phyloP scores from a whole-genome alignment of 805 yeast genomes.

The Sungouiella thailandica region DNA sequence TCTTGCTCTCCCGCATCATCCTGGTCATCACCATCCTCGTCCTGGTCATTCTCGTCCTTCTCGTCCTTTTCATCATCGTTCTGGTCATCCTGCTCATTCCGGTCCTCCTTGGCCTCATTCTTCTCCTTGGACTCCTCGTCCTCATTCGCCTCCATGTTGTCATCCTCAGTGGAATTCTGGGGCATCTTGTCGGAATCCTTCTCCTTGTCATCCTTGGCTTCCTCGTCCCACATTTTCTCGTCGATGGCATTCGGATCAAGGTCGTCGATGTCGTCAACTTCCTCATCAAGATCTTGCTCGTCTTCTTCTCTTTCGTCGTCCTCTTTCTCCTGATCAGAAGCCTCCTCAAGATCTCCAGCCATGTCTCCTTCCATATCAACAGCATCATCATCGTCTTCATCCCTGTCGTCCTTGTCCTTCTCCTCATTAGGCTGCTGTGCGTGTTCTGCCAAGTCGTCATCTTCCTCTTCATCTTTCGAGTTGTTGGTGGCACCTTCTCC shows the following conservation, averaged over 20 bases:
- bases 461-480: slow-evolving; percentile 83
- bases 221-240: slow-evolving; percentile 98
- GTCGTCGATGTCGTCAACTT: slow-evolving; percentile 83
- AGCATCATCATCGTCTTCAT: slow-evolving; percentile 75
- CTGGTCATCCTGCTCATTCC: slow-evolving; percentile 26
- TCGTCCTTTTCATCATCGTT: slow-evolving; percentile 31
- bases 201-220: slow-evolving; percentile 70
- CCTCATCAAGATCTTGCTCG: slow-evolving; percentile 74
- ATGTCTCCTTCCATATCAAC: slow-evolving; percentile 94
- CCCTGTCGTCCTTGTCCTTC: slow-evolving; percentile 54
- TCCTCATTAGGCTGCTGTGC: slow-evolving; percentile 74
- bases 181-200: slow-evolving; percentile 74
- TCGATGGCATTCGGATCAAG: slow-evolving; percentile 92
- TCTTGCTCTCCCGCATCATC: slow-evolving; percentile 82
- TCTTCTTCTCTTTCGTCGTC: slow-evolving; percentile 41
- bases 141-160: slow-evolving; percentile 43
- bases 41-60: slow-evolving; percentile 40
- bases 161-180: slow-evolving; percentile 47
- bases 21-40: slow-evolving; percentile 54
- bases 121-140: slow-evolving; percentile 41
- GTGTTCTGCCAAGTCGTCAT: slow-evolving; percentile 79
- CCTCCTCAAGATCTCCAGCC: slow-evolving; percentile 89
- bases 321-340: slow-evolving; percentile 59
- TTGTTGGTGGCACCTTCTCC: slow-evolving; percentile 83
- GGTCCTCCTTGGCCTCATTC: slow-evolving; percentile 33